Evolutionary conservation across 805 yeast species (phyloP).

Genomic region (Yarrowia alimentaria): DNA sequence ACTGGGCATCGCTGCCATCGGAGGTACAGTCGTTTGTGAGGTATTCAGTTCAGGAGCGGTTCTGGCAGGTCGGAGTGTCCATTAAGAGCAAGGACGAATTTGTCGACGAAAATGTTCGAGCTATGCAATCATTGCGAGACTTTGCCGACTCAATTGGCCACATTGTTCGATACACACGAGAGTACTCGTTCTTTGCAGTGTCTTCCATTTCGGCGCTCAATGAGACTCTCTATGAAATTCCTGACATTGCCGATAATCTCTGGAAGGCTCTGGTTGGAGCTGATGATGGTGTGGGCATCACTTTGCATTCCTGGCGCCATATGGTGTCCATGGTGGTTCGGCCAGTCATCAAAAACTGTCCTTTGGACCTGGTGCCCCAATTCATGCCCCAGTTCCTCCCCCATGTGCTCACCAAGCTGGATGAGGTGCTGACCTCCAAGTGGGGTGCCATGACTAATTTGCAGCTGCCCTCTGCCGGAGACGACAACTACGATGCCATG

Average conservation of each 20-base stretch:
- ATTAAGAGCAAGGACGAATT: conserved; percentile 92
- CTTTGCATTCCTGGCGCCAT: conserved; percentile 96
- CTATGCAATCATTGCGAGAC: conserved; percentile 89
- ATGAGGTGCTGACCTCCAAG: conserved; percentile 64
- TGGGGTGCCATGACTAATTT: conserved; percentile 68
- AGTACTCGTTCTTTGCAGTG: conserved; percentile 86
- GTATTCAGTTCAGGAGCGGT: conserved; percentile 85
- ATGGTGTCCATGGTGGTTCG: conserved; percentile 87
- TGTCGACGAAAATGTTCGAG: conserved; percentile 89
- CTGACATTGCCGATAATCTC: conserved; percentile 68
- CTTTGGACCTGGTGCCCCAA: conserved; percentile 58
- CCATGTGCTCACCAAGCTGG: conserved; percentile 66
- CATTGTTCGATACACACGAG: conserved; percentile 90
- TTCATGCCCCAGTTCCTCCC: conserved; percentile 82
- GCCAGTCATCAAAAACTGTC: conserved; percentile 85
- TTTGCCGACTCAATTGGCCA: conserved; percentile 98
- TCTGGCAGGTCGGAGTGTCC: conserved; percentile 98
- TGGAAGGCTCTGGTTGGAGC: conserved; percentile 83
- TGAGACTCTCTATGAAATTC: conserved; percentile 82
- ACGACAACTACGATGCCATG: conserved; percentile 40
- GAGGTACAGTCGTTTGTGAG: conserved; percentile 92
- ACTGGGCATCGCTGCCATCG: conserved; percentile 82
- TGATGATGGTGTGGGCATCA: conserved; percentile 70
- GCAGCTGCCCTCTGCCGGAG: conserved; percentile 50
- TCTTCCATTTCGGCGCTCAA: conserved; percentile 89